Percentiles rank a stretch among this genome's conserved stretches.
Conservation (phyloP, 805 yeast species). For the Vanderwaltozyma verrucispora region DNA sequence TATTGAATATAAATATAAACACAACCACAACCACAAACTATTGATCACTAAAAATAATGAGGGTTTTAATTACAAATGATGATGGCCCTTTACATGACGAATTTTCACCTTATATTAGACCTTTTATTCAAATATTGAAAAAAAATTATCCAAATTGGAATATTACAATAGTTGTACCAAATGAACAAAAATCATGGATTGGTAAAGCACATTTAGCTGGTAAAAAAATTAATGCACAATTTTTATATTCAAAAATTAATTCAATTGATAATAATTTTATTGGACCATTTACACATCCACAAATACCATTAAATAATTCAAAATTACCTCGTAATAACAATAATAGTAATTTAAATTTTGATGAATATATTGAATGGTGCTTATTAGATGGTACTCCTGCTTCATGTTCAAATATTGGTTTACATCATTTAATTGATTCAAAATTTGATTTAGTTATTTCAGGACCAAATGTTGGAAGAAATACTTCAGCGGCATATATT, state of each 20-base stretch:
- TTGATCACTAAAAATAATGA: constrained; percentile 49
- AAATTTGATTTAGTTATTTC: constrained; percentile 75
- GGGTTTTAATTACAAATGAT: constrained; percentile 68
- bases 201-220: constrained; percentile 96
- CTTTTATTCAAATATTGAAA: constrained; percentile 59
- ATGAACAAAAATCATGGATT: constrained; percentile 85
- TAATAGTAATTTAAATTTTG: constrained; percentile 13
- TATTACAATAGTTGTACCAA: constrained; percentile 72
- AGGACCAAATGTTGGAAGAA: constrained; percentile 95
- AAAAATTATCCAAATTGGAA: constrained; percentile 65
- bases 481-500: constrained; percentile 79
- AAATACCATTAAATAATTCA: constrained; percentile 27
- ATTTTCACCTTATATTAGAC: constrained; percentile 77
- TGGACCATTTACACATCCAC: constrained; percentile 59
- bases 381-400: constrained; percentile 93
- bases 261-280: constrained; percentile 41
- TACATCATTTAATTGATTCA: constrained; percentile 52
- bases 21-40: too few relatives aligned
- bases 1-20: too few relatives aligned
- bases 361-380: constrained; percentile 64
- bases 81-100: constrained; percentile 86
- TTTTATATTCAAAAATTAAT: constrained; percentile 46
- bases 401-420: constrained; percentile 84
- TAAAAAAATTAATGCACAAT: constrained; percentile 46
- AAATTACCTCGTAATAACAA: constrained; percentile 10